phyloP scores from a whole-genome alignment of 2,329 filamentous ascomycete genomes.

The Cytospora schulzeri region DNA sequence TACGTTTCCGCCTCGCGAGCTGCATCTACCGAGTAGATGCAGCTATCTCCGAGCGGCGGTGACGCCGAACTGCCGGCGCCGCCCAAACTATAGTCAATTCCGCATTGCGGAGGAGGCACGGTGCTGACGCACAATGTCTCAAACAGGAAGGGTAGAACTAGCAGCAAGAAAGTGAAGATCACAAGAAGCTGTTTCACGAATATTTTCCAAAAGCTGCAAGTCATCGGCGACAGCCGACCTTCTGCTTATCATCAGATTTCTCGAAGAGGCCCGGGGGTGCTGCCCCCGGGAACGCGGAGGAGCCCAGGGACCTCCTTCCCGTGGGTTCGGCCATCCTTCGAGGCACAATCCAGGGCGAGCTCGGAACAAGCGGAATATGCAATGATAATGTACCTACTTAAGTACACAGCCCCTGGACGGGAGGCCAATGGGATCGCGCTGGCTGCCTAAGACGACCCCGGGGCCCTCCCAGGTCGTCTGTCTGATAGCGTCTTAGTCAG shows the following conservation, averaged over 20 bases:
- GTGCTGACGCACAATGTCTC: constrained; percentile 11
- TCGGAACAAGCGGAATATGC: not conserved
- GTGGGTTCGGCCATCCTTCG: too few species aligned
- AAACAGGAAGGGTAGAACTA: constrained; percentile 22
- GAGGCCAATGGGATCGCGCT: not conserved
- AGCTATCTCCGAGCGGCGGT: constrained; percentile 8
- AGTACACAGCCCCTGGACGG: not conserved
- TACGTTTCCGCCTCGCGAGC: not conserved
- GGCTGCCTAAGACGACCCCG: not conserved
- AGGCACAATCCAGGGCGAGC: not conserved
- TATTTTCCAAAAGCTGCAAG: not conserved
- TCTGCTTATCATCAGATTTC: not conserved
- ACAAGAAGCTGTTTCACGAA: not conserved
- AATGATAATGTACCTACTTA: not conserved
- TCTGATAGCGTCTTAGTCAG: not conserved
- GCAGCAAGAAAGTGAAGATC: not conserved
- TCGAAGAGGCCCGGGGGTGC: not conserved
- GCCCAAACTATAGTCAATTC: constrained; percentile 2
- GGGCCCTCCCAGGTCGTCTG: constrained; percentile 3
- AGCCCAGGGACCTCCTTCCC: not conserved
- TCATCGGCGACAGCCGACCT: not conserved
- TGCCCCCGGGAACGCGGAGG: not conserved
- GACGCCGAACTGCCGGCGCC: constrained; percentile 7
- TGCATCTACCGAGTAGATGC: constrained; percentile 9
- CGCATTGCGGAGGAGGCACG: not conserved